Conservation (phyloP, 2,329 filamentous ascomycete genomes). For the Pestalotiopsis sp. region DNA sequence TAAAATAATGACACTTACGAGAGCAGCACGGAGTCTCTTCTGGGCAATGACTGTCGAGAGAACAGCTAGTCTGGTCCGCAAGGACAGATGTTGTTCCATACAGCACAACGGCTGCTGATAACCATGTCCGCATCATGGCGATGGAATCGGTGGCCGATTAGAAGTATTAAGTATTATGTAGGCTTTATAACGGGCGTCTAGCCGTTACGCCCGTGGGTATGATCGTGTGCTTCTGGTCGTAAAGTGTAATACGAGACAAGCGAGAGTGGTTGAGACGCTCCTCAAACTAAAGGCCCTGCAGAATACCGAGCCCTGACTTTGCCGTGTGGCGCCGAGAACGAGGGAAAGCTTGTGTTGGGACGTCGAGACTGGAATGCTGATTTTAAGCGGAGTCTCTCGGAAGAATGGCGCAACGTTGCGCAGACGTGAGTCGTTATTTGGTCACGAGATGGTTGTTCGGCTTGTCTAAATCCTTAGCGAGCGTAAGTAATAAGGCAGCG, state of each 20-base stretch:
- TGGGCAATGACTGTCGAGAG: constrained; percentile 63
- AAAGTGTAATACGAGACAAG: neutral
- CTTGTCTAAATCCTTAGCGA: neutral
- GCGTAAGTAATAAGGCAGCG: neutral
- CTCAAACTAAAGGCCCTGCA: too few species aligned
- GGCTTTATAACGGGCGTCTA: neutral
- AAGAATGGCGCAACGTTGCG: neutral
- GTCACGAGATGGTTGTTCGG: neutral
- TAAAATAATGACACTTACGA: constrained; percentile 53
- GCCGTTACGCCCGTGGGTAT: neutral
- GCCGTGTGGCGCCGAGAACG: neutral
- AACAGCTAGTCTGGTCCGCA: constrained; percentile 42
- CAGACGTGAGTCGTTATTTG: neutral
- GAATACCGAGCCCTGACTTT: neutral
- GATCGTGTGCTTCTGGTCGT: neutral
- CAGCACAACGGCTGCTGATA: constrained; percentile 37
- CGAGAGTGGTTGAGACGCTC: neutral
- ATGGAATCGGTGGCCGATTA: neutral
- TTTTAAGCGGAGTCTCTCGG: neutral
- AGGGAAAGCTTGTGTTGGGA: neutral
- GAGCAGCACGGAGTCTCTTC: constrained; percentile 75
- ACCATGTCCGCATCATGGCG: constrained; percentile 29
- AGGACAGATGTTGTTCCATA: constrained; percentile 38
- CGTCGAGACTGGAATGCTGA: neutral
- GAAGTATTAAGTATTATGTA: neutral